A percentile compares a stretch with the other conserved stretches of the same genome.
Conservation (phyloP, 164 flowering plant genomes). For the Malania oleifera region DNA sequence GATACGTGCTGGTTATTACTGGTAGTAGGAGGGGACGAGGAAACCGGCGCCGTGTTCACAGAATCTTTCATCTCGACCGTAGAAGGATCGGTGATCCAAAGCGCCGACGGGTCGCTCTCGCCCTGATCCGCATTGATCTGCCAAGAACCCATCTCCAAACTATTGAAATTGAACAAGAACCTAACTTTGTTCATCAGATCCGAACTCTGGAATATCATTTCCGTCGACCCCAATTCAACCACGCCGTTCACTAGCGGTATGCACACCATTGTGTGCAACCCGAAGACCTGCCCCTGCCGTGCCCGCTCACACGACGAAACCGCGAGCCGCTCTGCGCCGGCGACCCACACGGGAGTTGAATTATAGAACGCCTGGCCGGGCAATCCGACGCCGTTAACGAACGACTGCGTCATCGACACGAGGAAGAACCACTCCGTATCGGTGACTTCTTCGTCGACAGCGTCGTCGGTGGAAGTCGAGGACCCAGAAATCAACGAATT, state of each 20-base stretch:
- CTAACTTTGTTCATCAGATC: slow-evolving; percentile 78
- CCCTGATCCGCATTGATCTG: slow-evolving; percentile 30
- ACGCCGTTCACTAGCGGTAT: slow-evolving; percentile 72
- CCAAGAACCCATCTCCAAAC: slow-evolving; percentile 27
- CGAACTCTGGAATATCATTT: slow-evolving; percentile 49
- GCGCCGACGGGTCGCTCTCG: slow-evolving; percentile 58
- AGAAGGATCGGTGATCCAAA: slow-evolving; percentile 67
- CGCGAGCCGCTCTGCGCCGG: slow-evolving; percentile 52
- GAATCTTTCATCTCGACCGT: slow-evolving; percentile 32
- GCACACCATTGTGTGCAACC: slow-evolving; percentile 80
- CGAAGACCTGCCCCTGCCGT: slow-evolving; percentile 59
- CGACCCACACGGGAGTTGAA: slow-evolving; percentile 52
- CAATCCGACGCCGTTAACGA: slow-evolving; percentile 52
- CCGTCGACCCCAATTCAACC: slow-evolving; percentile 86
- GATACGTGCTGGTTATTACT: slow-evolving; percentile 17
- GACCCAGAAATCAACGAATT: slow-evolving; percentile 68
- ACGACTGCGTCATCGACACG: slow-evolving; percentile 83
- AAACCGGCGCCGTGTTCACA: background rate
- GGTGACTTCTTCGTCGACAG: slow-evolving; percentile 81
- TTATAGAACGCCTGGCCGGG: slow-evolving; percentile 68
- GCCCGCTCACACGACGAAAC: slow-evolving; percentile 64
- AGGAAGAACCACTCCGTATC: slow-evolving; percentile 96
- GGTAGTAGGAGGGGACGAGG: slow-evolving; percentile 1
- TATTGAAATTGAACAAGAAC: slow-evolving; percentile 54
- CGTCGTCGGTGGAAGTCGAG: slow-evolving; percentile 29